A percentile compares a stretch with the other conserved stretches of the same genome.
phyloP scores from a whole-genome alignment of 306 rosid genomes.

The Citrullus colocynthis region DNA sequence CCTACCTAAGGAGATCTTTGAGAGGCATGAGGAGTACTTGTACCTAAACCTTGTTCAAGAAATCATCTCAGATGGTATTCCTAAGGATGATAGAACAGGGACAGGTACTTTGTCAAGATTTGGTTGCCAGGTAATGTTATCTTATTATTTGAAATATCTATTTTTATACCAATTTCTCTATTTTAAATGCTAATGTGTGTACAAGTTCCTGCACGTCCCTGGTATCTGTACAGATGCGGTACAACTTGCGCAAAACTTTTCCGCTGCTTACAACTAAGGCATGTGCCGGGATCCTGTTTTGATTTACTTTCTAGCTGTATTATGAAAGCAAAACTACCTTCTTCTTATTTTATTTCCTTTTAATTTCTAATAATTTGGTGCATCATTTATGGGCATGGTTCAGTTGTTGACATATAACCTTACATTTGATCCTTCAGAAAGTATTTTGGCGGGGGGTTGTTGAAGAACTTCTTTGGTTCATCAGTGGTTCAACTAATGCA shows the following conservation, averaged over 20 bases:
- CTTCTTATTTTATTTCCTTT: background rate
- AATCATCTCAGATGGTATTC: slow-evolving; percentile 61
- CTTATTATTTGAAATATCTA: slow-evolving; percentile 9
- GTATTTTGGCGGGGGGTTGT: slow-evolving; percentile 98
- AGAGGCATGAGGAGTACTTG: slow-evolving; percentile 68
- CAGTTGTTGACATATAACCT: background rate
- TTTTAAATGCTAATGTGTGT: background rate
- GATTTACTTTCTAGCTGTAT: background rate
- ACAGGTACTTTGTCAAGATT: slow-evolving; percentile 90
- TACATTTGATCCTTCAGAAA: slow-evolving; percentile 46
- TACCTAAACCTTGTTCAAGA: slow-evolving; percentile 76
- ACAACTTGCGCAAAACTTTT: slow-evolving; percentile 70
- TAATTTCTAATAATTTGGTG: background rate
- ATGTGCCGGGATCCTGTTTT: slow-evolving; percentile 17
- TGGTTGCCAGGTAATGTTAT: slow-evolving; percentile 71
- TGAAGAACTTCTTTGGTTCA: slow-evolving; percentile 97
- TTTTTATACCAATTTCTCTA: background rate
- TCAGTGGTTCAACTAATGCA: slow-evolving; percentile 93
- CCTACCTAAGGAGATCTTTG: slow-evolving; percentile 76
- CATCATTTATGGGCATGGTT: background rate
- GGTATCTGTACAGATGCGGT: slow-evolving; percentile 56
- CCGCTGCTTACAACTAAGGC: slow-evolving; percentile 97
- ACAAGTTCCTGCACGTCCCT: slow-evolving; percentile 9
- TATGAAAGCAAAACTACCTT: background rate
- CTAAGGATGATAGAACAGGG: slow-evolving; percentile 90